Conservation (phyloP, 352 stramenopile species). For the Stramenopiles sp. region DNA sequence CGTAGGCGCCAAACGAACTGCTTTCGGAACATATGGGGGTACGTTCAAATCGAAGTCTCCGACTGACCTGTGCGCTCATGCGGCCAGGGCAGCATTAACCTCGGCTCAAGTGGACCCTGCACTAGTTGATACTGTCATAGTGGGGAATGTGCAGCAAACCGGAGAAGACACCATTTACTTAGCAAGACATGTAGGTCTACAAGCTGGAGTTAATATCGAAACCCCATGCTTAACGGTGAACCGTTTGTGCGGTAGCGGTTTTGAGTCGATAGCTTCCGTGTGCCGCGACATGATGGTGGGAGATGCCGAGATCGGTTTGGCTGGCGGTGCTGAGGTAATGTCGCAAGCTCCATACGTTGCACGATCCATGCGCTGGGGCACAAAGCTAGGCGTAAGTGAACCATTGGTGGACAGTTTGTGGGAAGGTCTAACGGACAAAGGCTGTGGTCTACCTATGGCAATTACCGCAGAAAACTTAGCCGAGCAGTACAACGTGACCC, state of each 20-base stretch:
- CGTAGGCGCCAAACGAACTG: slow-evolving; percentile 80
- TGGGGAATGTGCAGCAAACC: slow-evolving; percentile 88
- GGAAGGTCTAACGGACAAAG: slow-evolving; percentile 83
- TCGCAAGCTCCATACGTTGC: slow-evolving; percentile 68
- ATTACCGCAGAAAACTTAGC: slow-evolving; percentile 96
- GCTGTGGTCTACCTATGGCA: slow-evolving; percentile 84
- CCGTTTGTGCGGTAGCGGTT: slow-evolving; percentile 84
- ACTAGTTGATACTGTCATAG: slow-evolving; percentile 70
- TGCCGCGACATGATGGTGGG: slow-evolving; percentile 30
- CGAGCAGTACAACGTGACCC: slow-evolving; percentile 71
- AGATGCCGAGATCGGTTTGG: slow-evolving; percentile 20
- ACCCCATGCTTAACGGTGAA: slow-evolving; percentile 87
- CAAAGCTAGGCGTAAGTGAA: slow-evolving; percentile 65
- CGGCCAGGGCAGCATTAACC: slow-evolving; percentile 53
- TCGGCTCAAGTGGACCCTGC: slow-evolving; percentile 56
- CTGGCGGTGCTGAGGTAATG: slow-evolving; percentile 74
- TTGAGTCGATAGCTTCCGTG: slow-evolving; percentile 60
- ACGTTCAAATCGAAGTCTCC: slow-evolving; percentile 71
- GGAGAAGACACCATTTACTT: slow-evolving; percentile 78
- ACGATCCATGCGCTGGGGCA: slow-evolving; percentile 67
- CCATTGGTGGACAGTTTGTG: slow-evolving; percentile 84
- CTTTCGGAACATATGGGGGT: slow-evolving; percentile 75
- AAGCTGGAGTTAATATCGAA: slow-evolving; percentile 57
- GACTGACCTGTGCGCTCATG: slow-evolving; percentile 62
- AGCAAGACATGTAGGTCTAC: slow-evolving; percentile 76